phyloP scores from a whole-genome alignment of 2,329 filamentous ascomycete species.

The Trichothecium sympodiale region DNA sequence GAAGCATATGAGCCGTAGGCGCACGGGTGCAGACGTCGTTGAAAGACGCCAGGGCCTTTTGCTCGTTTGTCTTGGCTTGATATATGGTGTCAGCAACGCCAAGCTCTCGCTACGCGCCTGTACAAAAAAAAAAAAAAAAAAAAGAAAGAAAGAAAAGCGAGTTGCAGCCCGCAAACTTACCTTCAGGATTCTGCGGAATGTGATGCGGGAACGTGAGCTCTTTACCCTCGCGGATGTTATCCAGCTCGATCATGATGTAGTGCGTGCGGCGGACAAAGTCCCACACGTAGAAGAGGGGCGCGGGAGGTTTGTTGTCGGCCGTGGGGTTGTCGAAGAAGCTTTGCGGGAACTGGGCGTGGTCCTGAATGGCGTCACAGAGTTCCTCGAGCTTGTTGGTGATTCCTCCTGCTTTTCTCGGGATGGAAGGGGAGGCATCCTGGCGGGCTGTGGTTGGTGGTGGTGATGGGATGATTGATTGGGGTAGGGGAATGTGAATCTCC shows the following conservation, averaged over 20 bases:
- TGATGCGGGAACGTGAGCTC: slow-evolving; percentile 22
- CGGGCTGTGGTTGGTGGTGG: no score
- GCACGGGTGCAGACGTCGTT: slow-evolving; percentile 19
- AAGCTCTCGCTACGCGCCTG: no score
- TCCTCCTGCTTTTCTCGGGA: slow-evolving; percentile 12
- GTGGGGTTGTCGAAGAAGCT: slow-evolving; percentile 4
- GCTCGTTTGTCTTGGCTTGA: slow-evolving; percentile 3
- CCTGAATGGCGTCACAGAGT: slow-evolving; percentile 17
- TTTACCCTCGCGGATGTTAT: slow-evolving; percentile 22
- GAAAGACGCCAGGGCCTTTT: slow-evolving; percentile 10
- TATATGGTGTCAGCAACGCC: neutral
- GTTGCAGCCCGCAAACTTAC: slow-evolving; percentile 12
- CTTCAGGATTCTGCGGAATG: slow-evolving; percentile 16
- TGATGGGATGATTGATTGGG: no score
- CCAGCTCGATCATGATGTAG: slow-evolving; percentile 29
- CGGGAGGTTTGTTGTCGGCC: slow-evolving; percentile 11
- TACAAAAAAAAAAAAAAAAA: neutral
- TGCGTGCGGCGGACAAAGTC: slow-evolving; percentile 29
- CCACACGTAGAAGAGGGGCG: slow-evolving; percentile 25
- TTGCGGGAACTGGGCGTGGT: slow-evolving; percentile 17
- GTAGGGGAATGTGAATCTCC: no score
- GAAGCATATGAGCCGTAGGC: slow-evolving; percentile 19
- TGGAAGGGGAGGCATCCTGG: slow-evolving; percentile 11
- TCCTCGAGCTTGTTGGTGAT: slow-evolving; percentile 15
- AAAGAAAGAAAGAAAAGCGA: neutral